phyloP scores from a whole-genome alignment of 805 yeast species.

The Ogataea allantospora region DNA sequence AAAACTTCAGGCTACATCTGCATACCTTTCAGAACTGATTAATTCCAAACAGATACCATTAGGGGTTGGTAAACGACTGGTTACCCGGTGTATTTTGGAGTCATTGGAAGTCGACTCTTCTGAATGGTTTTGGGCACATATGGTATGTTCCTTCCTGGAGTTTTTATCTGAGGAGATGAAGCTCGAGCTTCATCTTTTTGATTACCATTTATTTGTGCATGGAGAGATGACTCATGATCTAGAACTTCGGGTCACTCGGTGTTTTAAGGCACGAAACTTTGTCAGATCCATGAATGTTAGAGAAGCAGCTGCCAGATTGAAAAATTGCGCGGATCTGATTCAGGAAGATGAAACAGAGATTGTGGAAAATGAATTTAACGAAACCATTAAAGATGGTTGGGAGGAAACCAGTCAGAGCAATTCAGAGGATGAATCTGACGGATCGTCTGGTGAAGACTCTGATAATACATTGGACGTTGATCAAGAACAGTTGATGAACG shows the following conservation, averaged over 20 bases:
- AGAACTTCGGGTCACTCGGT: conserved; percentile 23
- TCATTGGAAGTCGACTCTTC: conserved; percentile 59
- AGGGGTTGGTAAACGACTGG: conserved; percentile 13
- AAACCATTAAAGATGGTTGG: too few species aligned
- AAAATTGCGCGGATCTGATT: conserved; percentile 18
- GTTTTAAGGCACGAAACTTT: conserved; percentile 33
- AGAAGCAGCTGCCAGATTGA: conserved; percentile 6
- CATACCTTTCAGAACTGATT: conserved; percentile 54
- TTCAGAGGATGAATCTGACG: conserved; percentile 31
- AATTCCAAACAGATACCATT: background rate
- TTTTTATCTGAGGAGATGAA: conserved; percentile 28
- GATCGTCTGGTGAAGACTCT: conserved; percentile 18
- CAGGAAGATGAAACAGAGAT: conserved; percentile 18
- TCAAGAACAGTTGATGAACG: conserved; percentile 29
- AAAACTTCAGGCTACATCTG: conserved; percentile 57
- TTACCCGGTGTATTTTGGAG: conserved; percentile 62
- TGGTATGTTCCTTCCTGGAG: conserved; percentile 47
- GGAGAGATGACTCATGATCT: conserved; percentile 56
- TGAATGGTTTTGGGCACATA: conserved; percentile 68
- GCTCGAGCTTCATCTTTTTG: conserved; percentile 57
- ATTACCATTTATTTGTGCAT: conserved; percentile 68
- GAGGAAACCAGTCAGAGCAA: too few species aligned
- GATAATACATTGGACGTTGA: conserved; percentile 13
- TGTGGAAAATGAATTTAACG: conserved; percentile 20
- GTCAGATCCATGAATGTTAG: conserved; percentile 22